Evolutionary conservation across 768 basidiomycete species (phyloP), one percentile per base, ranked within the genome.

Genomic region (Termitomyces sp.): DNA sequence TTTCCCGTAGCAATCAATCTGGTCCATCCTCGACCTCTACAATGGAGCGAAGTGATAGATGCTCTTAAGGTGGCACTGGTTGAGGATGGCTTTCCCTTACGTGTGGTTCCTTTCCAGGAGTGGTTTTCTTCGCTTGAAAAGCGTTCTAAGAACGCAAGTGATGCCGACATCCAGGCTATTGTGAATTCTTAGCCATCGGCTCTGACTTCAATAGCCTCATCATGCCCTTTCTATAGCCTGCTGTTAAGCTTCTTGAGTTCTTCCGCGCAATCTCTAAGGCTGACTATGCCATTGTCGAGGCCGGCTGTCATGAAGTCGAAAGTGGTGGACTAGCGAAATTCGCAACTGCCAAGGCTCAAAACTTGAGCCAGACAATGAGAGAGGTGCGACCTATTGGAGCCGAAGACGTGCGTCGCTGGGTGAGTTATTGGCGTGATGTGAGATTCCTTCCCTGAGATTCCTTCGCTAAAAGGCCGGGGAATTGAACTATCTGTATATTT

Each of bases 1-100:
- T 69, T 69, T 60, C 70, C 5, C 62, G 69, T 6, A 59, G 79
- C 60, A 3, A 40, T 69, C 12, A 76, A 82, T 60, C 56, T 83
- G 3, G 68, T 77, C 0, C 77, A 81, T 61, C 81, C 81, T 3
- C 62, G 68, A 12, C 72, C 76, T 6, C 56, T 71, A 6, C 55
- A 67, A 1, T 81, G 79, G 78, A 62, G 66, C 3, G 53, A 59
- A 2, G 65, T 78, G 36, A 74, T 81, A 7, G 51, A 47, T 17
- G 14, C 32, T 61, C 12, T 62, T 8, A 62, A 55, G 46, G 29
- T 0, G 4, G 29, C 34, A 17, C 37, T 62, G 12, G 50, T 38
- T 25, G 17, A 59, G 11, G n/a, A 47, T 38, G 37, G 37, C 4
- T 25, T 3, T 10, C 17, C 50, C 4, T 53, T 62, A n/a, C 43